Evolutionary conservation across 148 eudicot genomes (phyloP), one percentile per base, ranked within the genome.

Genomic region (Rhododendron mucronatum): DNA sequence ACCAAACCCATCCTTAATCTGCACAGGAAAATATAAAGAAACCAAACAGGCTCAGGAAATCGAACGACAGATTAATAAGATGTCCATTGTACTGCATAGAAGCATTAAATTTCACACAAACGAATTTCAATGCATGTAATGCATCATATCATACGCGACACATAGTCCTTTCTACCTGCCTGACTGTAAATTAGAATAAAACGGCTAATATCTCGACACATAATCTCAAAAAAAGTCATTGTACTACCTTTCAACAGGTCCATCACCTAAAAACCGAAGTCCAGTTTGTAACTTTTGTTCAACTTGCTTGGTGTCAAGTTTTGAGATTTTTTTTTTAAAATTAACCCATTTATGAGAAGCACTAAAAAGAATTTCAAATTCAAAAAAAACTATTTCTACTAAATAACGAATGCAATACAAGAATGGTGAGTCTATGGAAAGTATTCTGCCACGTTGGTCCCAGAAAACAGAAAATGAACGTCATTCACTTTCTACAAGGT

Each of bases 1-100:
- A 3, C 82, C 86, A 83, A 86, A 89, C 1, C 88, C 88, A 30
- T 80, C 90, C 84, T 86, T 84, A n/a, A 89, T 86, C 88, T 89
- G 79, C 82, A 69, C 35, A 65, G 71, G 23, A 28, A 65, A n/a
- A 67, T 26, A 26, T 12, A 67, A 26, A 26, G 74, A 16, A 55
- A 16, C 61, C 61, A 6, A 59, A 21, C 50, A 21, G 65, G 69
- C 69, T 61, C n/a, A 61, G 69, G 69, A 15, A 7, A 61, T 61
- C 6, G 11, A 21, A 61, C 10, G 9, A 12, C 26, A 20, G 65
- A 20, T 21, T 18, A 20, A 16, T 9, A 65, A 65, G 9, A 65
- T 65, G 14, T 67, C 15, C 35, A 67, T 26, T 67, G 74, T 3
- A 26, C 35, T 28, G 16, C 12, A 67, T 67, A 26, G 74, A 28